phyloP scores from a whole-genome alignment of 2,329 filamentous ascomycete species.

The Pezicula radicicola region DNA sequence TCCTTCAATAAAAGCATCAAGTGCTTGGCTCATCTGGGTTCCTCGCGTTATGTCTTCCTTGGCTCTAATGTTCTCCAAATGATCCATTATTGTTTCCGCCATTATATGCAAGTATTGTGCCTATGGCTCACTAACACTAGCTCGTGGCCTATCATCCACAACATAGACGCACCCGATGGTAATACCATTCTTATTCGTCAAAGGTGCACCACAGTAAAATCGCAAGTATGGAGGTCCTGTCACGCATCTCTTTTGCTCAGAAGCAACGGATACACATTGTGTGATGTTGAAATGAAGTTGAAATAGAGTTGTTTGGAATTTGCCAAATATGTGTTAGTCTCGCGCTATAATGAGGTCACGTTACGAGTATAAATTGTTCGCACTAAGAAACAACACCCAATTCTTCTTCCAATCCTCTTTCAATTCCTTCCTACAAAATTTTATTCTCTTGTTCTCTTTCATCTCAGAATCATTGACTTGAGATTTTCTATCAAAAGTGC shows the following conservation, averaged over 20 bases:
- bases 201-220: conserved; percentile 22
- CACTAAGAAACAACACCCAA: no score
- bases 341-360: no score
- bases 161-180: conserved; percentile 34
- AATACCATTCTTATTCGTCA: conserved; percentile 19
- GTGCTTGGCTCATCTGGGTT: conserved; percentile 48
- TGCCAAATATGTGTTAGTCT: no score
- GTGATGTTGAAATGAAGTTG: no score
- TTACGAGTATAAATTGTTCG: no score
- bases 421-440: no score
- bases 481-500: no score
- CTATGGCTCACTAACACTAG: conserved; percentile 46
- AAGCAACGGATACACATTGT: no score
- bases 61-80: conserved; percentile 54
- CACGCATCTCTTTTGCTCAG: conserved; percentile 13
- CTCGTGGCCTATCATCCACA: conserved; percentile 51
- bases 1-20: conserved; percentile 50
- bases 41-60: conserved; percentile 48
- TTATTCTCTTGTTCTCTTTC: no score
- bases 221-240: conserved; percentile 14
- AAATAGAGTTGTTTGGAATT: no score
- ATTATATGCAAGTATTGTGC: conserved; percentile 55
- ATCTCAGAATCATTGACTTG: no score
- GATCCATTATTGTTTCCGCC: conserved; percentile 53
- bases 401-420: no score